Percentiles rank a stretch among this genome's conserved stretches.
Conservation (phyloP, 441 rosid genomes). For the Mallotus japonicus region DNA sequence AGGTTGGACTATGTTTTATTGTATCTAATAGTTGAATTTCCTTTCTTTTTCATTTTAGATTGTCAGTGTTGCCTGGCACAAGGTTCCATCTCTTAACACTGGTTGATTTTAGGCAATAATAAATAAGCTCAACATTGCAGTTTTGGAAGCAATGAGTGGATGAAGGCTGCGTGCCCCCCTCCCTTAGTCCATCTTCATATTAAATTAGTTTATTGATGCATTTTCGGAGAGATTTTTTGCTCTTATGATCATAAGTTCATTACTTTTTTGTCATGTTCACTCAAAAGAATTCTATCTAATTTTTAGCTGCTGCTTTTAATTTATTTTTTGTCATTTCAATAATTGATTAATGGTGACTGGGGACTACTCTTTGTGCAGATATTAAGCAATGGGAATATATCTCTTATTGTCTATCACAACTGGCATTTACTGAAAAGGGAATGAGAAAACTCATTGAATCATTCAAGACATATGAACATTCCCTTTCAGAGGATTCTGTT, state of each 20-base stretch:
- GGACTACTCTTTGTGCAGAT: conserved; percentile 54
- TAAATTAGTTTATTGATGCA: not conserved
- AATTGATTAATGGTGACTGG: conserved; percentile 10
- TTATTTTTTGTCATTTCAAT: not conserved
- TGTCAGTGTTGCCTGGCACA: not conserved
- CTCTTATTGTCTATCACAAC: conserved; percentile 92
- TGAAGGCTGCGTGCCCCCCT: not conserved
- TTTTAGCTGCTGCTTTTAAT: not conserved
- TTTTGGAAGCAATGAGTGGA: not conserved
- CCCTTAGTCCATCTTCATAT: not conserved
- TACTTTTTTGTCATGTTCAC: not conserved
- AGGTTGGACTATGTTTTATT: not conserved
- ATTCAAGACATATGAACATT: conserved; percentile 85
- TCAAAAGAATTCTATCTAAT: not conserved
- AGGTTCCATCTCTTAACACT: not conserved
- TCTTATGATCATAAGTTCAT: not conserved
- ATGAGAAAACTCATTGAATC: conserved; percentile 85
- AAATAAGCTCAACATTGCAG: not conserved
- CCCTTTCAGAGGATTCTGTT: conserved; percentile 76
- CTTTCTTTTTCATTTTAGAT: not conserved
- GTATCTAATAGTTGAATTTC: not conserved
- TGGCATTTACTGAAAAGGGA: conserved; percentile 94
- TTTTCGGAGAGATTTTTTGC: not conserved
- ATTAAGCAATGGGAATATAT: conserved; percentile 86
- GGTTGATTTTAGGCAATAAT: not conserved